Evolutionary conservation across 345 rosid genomes (phyloP).

Genomic region (Ceriops decandra): DNA sequence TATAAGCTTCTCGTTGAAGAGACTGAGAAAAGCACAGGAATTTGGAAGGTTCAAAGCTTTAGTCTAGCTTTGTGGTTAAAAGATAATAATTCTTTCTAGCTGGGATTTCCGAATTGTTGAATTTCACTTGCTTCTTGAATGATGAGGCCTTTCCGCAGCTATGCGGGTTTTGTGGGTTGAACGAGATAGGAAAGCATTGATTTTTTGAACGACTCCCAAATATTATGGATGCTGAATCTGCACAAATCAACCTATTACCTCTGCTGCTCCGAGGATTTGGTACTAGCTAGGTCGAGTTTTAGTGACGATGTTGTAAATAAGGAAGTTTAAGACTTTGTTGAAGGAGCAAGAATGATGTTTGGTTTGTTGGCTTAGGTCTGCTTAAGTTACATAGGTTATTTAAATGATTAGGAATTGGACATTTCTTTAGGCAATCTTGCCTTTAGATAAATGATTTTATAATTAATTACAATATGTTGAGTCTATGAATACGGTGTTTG

Average conservation of each 20-base stretch:
- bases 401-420: too few relatives aligned
- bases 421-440: not conserved
- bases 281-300: not conserved
- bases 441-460: not conserved
- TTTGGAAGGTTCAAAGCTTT: not conserved
- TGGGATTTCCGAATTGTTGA: too few relatives aligned
- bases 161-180: too few relatives aligned
- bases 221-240: not conserved
- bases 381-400: too few relatives aligned
- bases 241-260: not conserved
- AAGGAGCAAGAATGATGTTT: not conserved
- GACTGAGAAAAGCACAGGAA: too few relatives aligned
- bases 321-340: not conserved
- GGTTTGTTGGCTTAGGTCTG: not conserved
- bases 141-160: too few relatives aligned
- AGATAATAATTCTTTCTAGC: too few relatives aligned
- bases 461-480: not conserved
- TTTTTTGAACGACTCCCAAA: not conserved
- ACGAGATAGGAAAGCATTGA: too few relatives aligned
- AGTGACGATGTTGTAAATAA: not conserved
- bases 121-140: too few relatives aligned
- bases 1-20: too few relatives aligned
- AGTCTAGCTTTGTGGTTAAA: not conserved
- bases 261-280: not conserved
- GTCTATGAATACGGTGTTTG: not conserved